Evolutionary conservation across 2,329 filamentous ascomycete species (phyloP).

Genomic region (Cryphonectria parasitica): DNA sequence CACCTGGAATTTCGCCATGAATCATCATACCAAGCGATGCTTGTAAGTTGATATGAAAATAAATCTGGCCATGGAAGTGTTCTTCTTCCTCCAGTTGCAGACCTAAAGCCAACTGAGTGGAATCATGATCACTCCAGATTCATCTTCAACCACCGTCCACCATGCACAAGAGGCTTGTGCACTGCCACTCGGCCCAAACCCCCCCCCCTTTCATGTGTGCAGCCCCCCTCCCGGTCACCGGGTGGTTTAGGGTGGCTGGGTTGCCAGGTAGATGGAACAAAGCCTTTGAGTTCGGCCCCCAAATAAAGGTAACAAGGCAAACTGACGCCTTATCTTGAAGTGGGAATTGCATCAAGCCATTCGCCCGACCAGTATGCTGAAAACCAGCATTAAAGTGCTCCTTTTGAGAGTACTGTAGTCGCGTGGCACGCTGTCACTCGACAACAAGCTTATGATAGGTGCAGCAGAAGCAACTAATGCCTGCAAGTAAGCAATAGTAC

Average conservation of each 20-base stretch:
- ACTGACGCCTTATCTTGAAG: neutral
- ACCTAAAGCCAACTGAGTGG: neutral
- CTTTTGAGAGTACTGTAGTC: neutral
- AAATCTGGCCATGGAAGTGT: neutral
- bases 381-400: neutral
- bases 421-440: neutral
- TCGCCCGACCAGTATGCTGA: constrained; percentile 1
- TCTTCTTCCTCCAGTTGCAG: neutral
- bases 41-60: neutral
- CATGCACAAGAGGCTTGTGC: neutral
- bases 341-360: neutral
- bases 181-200: neutral
- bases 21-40: neutral
- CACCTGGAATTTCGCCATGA: neutral
- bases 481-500: neutral
- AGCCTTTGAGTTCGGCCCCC: too few species aligned
- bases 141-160: neutral
- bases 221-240: neutral
- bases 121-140: neutral
- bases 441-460: neutral
- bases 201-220: neutral
- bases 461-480: neutral
- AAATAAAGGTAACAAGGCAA: neutral
- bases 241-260: too few species aligned
- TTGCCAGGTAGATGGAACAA: too few species aligned